Evolutionary conservation across 495 filamentous ascomycete genomes (phyloP), one percentile per base, ranked within the genome.

Genomic region (Talaromyces stipitatus): DNA sequence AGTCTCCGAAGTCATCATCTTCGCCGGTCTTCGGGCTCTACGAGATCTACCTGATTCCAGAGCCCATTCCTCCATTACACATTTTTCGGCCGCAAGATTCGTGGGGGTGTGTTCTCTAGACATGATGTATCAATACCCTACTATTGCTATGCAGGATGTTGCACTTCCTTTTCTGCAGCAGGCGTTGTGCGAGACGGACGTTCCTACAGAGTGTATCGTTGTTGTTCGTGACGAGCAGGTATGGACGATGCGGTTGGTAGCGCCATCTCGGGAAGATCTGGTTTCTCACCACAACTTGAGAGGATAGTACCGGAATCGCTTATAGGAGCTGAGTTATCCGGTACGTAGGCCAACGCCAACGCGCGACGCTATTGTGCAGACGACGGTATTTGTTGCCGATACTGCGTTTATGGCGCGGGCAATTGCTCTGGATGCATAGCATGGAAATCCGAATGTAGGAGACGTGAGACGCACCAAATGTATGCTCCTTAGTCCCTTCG

Each of bases 191-290:
- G 69, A 68, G 7, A 69, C 86, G 3, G 72, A 57, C 56, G 60
- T 87, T 56, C 68, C 70, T 7, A 33, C 85, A 18, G 72, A 78
- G 82, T n/a, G 74, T 89, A 1, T 85, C 85, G 4, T 57, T 90
- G 36, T 69, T 82, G 57, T 72, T 73, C 47, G 76, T 89, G 63
- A 85, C 86, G 60, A 68, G 77, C 46, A 76, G n/a, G 65, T 56
- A 72, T 90, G 20, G 87, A 87, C 26, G 79, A 83, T 43, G 82
- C 80, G 20, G 80, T 87, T 55, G 87, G 87, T n/a, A 60, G 66
- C 9, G 76, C 82, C 7, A 69, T 90, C 10, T 91, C 61, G 89
- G 85, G 82, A 83, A 77, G 12, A 72, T 74, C 61, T 71, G 77
- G 46, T 83, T 88, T 66, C 78, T 80, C n/a, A 33, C 47, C 58